Evolutionary conservation across 2,329 filamentous ascomycete genomes (phyloP), one percentile per base, ranked within the genome.

Genomic region (Colletotrichum limetticola): DNA sequence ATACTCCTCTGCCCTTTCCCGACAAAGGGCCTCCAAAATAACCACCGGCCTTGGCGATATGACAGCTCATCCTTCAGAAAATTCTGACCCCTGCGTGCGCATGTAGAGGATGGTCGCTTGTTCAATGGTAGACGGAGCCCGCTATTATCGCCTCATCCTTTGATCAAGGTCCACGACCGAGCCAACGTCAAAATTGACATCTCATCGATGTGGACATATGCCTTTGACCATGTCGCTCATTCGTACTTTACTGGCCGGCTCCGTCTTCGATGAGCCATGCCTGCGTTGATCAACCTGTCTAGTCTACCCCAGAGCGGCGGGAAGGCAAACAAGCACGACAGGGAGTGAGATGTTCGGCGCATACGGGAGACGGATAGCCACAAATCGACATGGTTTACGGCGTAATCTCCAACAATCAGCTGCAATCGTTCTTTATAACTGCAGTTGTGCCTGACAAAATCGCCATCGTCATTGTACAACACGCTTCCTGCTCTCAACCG

Each of bases 181-280:
- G 53, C 22, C 9, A 70, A 60, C 22, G 46, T 56, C 46, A 37
- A 56, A 56, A 22, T 59, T 53, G 32, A 65, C 16, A 55, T 56
- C 46, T 70, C 66, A 57, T 65, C 53, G 70, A 58, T 56, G 66
- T 65, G 66, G 66, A 55, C 55, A 60, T 37, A 19, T 46, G 22
- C 12, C 19, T 30, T 58, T 37, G 65, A 42, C n/a, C 46, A 49
- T 46, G 53, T 35, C 46, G 66, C n/a, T 32, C 8, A 26, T 26
- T 70, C 60, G 60, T 65, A 70, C 56, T 46, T 60, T 30, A 65
- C 66, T 70, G 46, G 66, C n/a, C 32, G 46, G 59, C 70, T 61
- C 42, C 46, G 56, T 35, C 66, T 32, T 56, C 59, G 70, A 32
- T 60, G 66, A 65, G 60, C 60, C 24, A 65, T 68, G 46, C 66